These are phyloP conservation scores for Aspergillus wentii DNA, from an alignment of 495 filamentous ascomycete species.

Conservation along the genomic window DNA sequence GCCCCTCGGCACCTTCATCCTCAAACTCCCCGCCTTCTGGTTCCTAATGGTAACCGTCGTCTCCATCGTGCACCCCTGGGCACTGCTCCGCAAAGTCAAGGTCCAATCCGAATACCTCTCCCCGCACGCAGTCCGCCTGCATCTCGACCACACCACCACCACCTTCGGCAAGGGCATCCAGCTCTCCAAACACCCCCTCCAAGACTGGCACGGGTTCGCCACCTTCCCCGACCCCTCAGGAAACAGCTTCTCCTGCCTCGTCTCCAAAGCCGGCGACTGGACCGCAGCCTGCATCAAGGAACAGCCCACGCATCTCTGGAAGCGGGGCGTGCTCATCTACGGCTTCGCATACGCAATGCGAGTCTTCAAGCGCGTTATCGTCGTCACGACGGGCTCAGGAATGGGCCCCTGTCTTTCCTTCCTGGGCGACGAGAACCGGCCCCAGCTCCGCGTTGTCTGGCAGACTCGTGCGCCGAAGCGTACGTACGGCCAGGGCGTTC, in stretches of 20 bases:
- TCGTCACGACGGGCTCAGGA: slow-evolving; percentile 81
- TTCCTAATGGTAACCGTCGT: slow-evolving; percentile 31
- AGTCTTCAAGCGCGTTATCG: slow-evolving; percentile 62
- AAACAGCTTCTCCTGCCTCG: slow-evolving; percentile 58
- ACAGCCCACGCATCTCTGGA: slow-evolving; percentile 47
- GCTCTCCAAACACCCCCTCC: slow-evolving; percentile 51
- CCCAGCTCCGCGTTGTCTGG: slow-evolving; percentile 55
- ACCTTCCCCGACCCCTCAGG: slow-evolving; percentile 52
- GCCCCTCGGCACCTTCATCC: slow-evolving; percentile 27
- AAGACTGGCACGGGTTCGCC: slow-evolving; percentile 80
- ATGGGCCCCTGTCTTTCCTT: slow-evolving; percentile 61
- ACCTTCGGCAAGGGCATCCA: slow-evolving; percentile 42
- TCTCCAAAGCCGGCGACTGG: slow-evolving; percentile 86
- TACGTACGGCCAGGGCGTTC: slow-evolving; percentile 50
- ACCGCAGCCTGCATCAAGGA: slow-evolving; percentile 58
- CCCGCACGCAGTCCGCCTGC: slow-evolving; percentile 64
- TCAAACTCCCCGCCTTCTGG: slow-evolving; percentile 40
- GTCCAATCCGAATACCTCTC: slow-evolving; percentile 62
- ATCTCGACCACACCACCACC: slow-evolving; percentile 55
- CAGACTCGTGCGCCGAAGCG: slow-evolving; percentile 47
- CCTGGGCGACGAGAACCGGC: slow-evolving; percentile 41
- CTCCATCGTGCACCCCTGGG: slow-evolving; percentile 39
- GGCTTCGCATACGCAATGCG: slow-evolving; percentile 70
- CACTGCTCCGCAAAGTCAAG: slow-evolving; percentile 41
- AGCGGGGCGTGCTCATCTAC: slow-evolving; percentile 49